Percentiles rank a stretch among this genome's conserved stretches.
These are phyloP conservation scores for Globisporangium sylvaticum DNA, from an alignment of 352 stramenopile species.

Conservation along the genomic window DNA sequence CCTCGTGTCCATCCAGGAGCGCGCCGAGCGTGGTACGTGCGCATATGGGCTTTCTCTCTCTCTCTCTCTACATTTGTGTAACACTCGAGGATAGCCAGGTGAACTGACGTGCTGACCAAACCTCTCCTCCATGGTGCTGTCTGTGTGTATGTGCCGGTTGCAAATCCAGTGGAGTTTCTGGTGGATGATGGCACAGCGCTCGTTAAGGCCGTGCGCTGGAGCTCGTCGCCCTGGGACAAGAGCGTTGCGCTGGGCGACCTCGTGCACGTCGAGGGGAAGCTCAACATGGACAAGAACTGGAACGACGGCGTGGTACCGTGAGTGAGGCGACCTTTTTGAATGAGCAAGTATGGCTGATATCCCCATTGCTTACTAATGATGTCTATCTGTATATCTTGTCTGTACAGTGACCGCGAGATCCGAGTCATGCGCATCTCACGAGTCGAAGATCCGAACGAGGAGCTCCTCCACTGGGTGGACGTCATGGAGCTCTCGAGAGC, in stretches of 20 bases:
- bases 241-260: slow-evolving; percentile 51
- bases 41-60: not conserved
- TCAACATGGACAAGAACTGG: slow-evolving; percentile 58
- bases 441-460: slow-evolving; percentile 64
- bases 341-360: not conserved
- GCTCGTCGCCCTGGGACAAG: slow-evolving; percentile 13
- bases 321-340: not conserved
- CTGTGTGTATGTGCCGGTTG: not conserved
- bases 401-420: slow-evolving; percentile 44
- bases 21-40: slow-evolving; percentile 42
- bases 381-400: not conserved
- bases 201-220: slow-evolving; percentile 56
- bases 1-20: slow-evolving; percentile 51
- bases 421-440: slow-evolving; percentile 46
- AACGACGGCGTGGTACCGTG: slow-evolving; percentile 19
- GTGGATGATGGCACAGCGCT: slow-evolving; percentile 72
- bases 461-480: slow-evolving; percentile 70
- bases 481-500: slow-evolving; percentile 37
- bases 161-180: slow-evolving; percentile 52
- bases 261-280: slow-evolving; percentile 68
- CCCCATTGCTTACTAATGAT: not conserved
- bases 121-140: not conserved
- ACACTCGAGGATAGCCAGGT: not conserved
- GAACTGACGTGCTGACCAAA: not conserved
- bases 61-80: not conserved